phyloP scores from a whole-genome alignment of 2,329 filamentous ascomycete species.

The Botrytis porri region DNA sequence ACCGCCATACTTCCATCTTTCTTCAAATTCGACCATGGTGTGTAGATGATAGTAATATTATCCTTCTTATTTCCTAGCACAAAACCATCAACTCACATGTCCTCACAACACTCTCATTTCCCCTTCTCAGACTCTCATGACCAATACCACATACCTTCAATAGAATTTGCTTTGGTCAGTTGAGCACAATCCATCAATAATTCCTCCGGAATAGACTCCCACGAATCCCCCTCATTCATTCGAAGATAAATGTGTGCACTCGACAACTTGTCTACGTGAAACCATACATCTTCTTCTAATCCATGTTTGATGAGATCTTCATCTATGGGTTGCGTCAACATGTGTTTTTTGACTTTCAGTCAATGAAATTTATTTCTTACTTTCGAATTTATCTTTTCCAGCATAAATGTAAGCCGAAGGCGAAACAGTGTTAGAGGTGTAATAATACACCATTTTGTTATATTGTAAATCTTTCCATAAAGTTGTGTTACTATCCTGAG shows the following conservation, averaged over 20 bases:
- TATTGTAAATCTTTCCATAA: slow-evolving; percentile 28
- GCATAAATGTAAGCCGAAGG: slow-evolving; percentile 90
- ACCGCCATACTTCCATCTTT: slow-evolving; percentile 96
- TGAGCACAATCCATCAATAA: slow-evolving; percentile 89
- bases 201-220: slow-evolving; percentile 75
- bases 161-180: slow-evolving; percentile 97
- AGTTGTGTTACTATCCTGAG: slow-evolving; percentile 9
- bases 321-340: slow-evolving; percentile 54
- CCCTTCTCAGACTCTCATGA: not conserved
- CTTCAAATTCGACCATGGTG: slow-evolving; percentile 92
- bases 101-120: slow-evolving; percentile 16
- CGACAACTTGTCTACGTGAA: slow-evolving; percentile 96
- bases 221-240: slow-evolving; percentile 71
- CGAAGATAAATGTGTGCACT: slow-evolving; percentile 96
- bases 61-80: slow-evolving; percentile 90
- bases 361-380: slow-evolving; percentile 48
- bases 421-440: slow-evolving; percentile 78
- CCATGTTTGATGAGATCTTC: slow-evolving; percentile 95
- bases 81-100: not conserved
- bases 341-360: not conserved
- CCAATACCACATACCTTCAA: slow-evolving; percentile 68
- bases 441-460: slow-evolving; percentile 85
- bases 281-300: slow-evolving; percentile 97
- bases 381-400: slow-evolving; percentile 98
- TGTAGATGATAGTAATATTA: slow-evolving; percentile 95